Conservation (phyloP, 202 grass and related monocot genomes). For the Carex arenaria region DNA sequence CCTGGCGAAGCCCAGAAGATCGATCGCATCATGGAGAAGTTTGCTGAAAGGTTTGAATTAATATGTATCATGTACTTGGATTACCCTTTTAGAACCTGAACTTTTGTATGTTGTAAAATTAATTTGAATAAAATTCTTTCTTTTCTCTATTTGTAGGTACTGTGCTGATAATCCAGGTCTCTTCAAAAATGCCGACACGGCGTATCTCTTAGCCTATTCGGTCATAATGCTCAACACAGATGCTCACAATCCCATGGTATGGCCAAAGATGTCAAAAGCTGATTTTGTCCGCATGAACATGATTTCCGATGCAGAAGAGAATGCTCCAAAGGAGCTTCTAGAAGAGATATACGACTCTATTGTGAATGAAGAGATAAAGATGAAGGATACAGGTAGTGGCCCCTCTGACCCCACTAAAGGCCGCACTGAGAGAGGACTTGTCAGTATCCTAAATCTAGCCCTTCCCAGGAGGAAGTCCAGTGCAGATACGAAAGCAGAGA, state of each 20-base stretch:
- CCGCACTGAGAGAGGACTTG: constrained; percentile 66
- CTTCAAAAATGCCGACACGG: constrained; percentile 98
- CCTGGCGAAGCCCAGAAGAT: constrained; percentile 99
- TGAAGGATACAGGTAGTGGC: constrained; percentile 56
- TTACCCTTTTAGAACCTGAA: neutral
- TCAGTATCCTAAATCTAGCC: constrained; percentile 95
- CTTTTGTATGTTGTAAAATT: neutral
- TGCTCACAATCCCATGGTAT: constrained; percentile 99
- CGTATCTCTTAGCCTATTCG: constrained; percentile 98
- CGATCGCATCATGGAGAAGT: constrained; percentile 99
- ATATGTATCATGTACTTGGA: constrained; percentile 2
- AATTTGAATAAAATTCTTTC: neutral
- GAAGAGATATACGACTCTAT: constrained; percentile 99
- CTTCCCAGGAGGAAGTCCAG: constrained; percentile 80
- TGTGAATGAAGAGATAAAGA: constrained; percentile 92
- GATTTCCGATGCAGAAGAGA: constrained; percentile 79
- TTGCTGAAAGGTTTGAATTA: constrained; percentile 85
- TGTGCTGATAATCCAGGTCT: constrained; percentile 98
- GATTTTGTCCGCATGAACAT: constrained; percentile 98
- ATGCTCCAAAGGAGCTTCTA: constrained; percentile 79
- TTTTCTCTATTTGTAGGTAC: constrained; percentile 63
- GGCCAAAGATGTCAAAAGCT: constrained; percentile 96
- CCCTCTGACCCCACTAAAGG: constrained; percentile 37
- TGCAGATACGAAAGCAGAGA: constrained; percentile 89
- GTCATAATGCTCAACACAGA: constrained; percentile 99